phyloP scores from a whole-genome alignment of 2,329 filamentous ascomycete genomes.

The Xenosphaeropsis pyriputrescens region DNA sequence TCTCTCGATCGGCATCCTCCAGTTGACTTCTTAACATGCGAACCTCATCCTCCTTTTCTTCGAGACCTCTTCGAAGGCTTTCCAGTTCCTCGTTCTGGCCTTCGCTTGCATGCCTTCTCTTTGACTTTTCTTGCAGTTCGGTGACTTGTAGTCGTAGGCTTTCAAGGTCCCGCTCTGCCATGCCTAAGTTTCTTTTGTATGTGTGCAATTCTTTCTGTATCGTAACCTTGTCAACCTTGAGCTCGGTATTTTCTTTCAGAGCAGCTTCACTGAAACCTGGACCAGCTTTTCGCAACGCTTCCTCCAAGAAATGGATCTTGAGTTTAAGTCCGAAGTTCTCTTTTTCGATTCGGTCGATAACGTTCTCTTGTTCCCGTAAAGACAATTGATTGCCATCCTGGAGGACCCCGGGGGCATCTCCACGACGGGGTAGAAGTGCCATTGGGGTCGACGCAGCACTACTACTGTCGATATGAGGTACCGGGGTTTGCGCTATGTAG shows the following conservation, averaged over 20 bases:
- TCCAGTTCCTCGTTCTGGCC: slow-evolving; percentile 47
- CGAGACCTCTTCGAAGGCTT: slow-evolving; percentile 37
- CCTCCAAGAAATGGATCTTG: slow-evolving; percentile 93
- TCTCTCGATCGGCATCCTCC: slow-evolving; percentile 37
- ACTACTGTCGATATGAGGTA: slow-evolving; percentile 64
- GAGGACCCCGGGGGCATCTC: slow-evolving; percentile 50
- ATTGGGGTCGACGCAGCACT: slow-evolving; percentile 76
- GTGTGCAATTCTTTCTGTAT: slow-evolving; percentile 77
- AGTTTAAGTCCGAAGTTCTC: slow-evolving; percentile 96
- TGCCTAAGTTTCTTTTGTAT: slow-evolving; percentile 71
- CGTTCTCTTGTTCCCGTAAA: slow-evolving; percentile 84
- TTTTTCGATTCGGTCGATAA: slow-evolving; percentile 93
- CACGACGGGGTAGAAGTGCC: slow-evolving; percentile 48
- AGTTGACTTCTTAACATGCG: slow-evolving; percentile 41
- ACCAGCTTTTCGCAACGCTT: slow-evolving; percentile 73
- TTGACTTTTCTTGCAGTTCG: slow-evolving; percentile 70
- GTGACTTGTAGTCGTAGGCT: slow-evolving; percentile 67
- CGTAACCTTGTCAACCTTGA: slow-evolving; percentile 84
- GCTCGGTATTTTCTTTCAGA: slow-evolving; percentile 85
- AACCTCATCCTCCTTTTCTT: slow-evolving; percentile 34
- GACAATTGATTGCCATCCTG: slow-evolving; percentile 85
- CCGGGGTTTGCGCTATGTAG: slow-evolving; percentile 53
- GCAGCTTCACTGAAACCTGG: slow-evolving; percentile 82
- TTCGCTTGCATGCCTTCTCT: slow-evolving; percentile 60
- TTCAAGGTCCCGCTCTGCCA: slow-evolving; percentile 78